A percentile compares a stretch with the other conserved stretches of the same genome.
phyloP scores from a whole-genome alignment of 108 stramenopile species.

The Mayamaea pseudoterrestris region DNA sequence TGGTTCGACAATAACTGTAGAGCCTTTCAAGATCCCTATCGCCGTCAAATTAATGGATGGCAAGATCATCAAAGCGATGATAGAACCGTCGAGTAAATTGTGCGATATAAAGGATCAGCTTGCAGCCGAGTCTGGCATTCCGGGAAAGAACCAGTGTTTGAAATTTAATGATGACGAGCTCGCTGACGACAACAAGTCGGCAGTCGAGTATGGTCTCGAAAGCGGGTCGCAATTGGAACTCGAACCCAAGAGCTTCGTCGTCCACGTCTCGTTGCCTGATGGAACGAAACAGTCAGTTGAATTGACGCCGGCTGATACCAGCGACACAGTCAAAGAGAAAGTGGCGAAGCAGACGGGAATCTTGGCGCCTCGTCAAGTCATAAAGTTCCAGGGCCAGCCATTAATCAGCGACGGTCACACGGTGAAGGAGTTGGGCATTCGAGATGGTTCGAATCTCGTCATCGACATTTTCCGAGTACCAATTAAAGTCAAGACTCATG shows the following conservation, averaged over 20 bases:
- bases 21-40: conserved; percentile 7
- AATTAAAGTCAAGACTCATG: conserved; percentile 6
- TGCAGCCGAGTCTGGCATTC: conserved; percentile 7
- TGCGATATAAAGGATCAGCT: conserved; percentile 5
- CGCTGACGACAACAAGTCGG: conserved; percentile 8
- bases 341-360: conserved; percentile 10
- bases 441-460: conserved; percentile 5
- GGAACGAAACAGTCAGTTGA: background rate
- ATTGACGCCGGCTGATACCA: conserved; percentile 3
- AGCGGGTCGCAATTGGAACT: conserved; percentile 7
- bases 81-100: conserved; percentile 8
- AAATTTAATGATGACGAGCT: conserved; percentile 11
- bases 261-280: conserved; percentile 11
- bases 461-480: conserved; percentile 6
- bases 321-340: conserved; percentile 9
- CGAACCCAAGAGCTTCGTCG: conserved; percentile 3
- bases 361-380: conserved; percentile 3
- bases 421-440: conserved; percentile 7
- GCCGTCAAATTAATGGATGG: conserved; percentile 12
- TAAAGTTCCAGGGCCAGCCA: conserved; percentile 7
- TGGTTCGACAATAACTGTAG: conserved; percentile 6
- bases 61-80: conserved; percentile 7
- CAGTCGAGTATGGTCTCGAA: conserved; percentile 10
- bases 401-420: background rate
- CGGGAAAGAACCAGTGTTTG: conserved; percentile 9